phyloP scores from a whole-genome alignment of 176 grass and related monocot genomes.

The Secale cereale region DNA sequence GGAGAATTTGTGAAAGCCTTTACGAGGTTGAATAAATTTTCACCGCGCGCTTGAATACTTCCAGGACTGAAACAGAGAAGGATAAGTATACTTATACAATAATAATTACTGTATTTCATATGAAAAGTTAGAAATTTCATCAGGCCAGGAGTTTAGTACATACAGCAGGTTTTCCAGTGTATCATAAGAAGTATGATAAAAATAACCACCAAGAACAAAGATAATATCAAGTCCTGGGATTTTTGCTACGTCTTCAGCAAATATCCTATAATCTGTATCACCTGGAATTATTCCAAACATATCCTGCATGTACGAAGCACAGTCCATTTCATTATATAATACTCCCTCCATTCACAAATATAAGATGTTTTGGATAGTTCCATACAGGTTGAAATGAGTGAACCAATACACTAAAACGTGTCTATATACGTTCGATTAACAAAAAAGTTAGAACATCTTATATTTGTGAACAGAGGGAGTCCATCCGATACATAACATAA shows the following conservation, averaged over 20 bases:
- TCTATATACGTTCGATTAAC: too few species aligned
- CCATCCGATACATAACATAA: background rate
- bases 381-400: too few species aligned
- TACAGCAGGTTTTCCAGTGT: slow-evolving; percentile 92
- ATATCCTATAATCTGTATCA: slow-evolving; percentile 99
- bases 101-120: slow-evolving; percentile 25
- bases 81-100: slow-evolving; percentile 2
- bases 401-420: too few species aligned
- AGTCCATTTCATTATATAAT: background rate
- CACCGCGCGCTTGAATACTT: slow-evolving; percentile 98
- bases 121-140: slow-evolving; percentile 11
- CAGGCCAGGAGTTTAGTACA: slow-evolving; percentile 29
- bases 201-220: slow-evolving; percentile 99
- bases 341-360: too few species aligned
- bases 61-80: slow-evolving; percentile 67
- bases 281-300: slow-evolving; percentile 97
- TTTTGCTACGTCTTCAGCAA: slow-evolving; percentile 87
- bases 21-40: slow-evolving; percentile 84
- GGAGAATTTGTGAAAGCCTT: slow-evolving; percentile 86
- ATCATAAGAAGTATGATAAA: slow-evolving; percentile 96
- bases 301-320: slow-evolving; percentile 61
- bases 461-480: too few species aligned
- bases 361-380: too few species aligned
- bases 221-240: slow-evolving; percentile 99
- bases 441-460: too few species aligned